Base-by-base conservation (phyloP, 352 stramenopile species). In the Globisporangium paroecandrum region DNA sequence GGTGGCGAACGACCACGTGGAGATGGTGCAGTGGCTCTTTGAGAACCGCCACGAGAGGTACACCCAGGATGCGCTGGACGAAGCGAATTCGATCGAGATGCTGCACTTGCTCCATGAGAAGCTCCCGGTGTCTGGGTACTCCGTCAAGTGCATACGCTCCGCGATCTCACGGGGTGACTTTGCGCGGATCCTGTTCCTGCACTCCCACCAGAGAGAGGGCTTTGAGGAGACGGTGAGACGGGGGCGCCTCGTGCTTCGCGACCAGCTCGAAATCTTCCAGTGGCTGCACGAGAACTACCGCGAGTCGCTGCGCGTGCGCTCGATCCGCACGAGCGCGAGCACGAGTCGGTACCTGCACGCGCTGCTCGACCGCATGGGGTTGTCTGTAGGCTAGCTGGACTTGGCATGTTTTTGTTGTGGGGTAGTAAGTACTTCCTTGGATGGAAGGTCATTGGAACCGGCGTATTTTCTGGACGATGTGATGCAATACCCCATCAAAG, bases 1-100 rank as follows among this genome's bases (percentile, higher is more conserved):
- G 5, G 62, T 62, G 15, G 60, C 60, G 10, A 38, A 53, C 18
- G 32, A 65, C 29, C 60, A 65, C 46, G 27, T 58, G 18, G 60
- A 41, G 12, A 58, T 65, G 27, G 60, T 65, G 0, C 9, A 43
- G 5, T 65, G 60, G 60, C 60, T 65, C n/a, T 25, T 57, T 13
- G 47, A 32, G 32, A 34, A 71, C 27, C 66, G 66, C 15, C 25
- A 36, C 8, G 66, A 71, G 54, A 60, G 66, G 7, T 29, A 29
- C 34, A 65, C 65, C 7, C 32, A 24, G 8, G 65, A 73, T 29
- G 66, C 66, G 1, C 65, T 75, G 29, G 54, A 73, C 32, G 53
- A 64, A 36, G 55, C 25, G 18, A 18, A 15, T 15, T 64, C 54
- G 10, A 27, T 63, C 24, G 55, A 41, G 10, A 58, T 69, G 54